These are phyloP conservation scores for Anisodus tanguticus DNA, from an alignment of 257 asterid genomes.

Conservation along the genomic window DNA sequence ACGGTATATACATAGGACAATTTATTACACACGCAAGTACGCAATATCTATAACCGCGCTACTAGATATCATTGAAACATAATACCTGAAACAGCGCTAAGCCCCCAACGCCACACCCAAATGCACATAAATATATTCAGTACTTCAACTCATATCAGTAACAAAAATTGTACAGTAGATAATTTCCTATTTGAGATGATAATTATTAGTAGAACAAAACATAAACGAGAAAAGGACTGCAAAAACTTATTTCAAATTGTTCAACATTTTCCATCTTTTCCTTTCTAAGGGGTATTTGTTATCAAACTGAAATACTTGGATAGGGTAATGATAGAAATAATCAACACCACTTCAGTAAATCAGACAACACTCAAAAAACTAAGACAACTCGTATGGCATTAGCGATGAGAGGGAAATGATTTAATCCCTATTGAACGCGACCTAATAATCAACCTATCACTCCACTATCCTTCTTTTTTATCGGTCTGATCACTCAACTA, in stretches of 20 bases:
- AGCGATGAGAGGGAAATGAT: neutral
- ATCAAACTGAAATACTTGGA: neutral
- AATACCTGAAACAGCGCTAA: neutral
- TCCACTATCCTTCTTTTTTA: neutral
- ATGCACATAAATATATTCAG: neutral
- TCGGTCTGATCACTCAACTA: neutral
- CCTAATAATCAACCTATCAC: neutral
- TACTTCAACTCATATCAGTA: neutral
- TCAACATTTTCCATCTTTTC: neutral
- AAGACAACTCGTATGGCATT: neutral
- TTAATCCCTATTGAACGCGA: neutral
- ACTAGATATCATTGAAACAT: neutral
- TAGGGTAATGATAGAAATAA: neutral
- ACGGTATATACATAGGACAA: neutral
- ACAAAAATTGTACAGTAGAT: too few species aligned
- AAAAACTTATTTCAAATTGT: neutral
- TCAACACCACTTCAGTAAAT: neutral
- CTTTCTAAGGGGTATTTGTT: conserved; percentile 1
- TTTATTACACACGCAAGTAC: neutral
- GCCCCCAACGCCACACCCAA: neutral
- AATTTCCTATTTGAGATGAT: neutral
- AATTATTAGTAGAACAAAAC: too few species aligned
- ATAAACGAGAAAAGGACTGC: neutral
- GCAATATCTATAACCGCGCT: neutral
- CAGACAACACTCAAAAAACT: conserved; percentile 13